Conservation (phyloP, 2,329 filamentous ascomycete genomes). For the Fonsecaea erecta region DNA sequence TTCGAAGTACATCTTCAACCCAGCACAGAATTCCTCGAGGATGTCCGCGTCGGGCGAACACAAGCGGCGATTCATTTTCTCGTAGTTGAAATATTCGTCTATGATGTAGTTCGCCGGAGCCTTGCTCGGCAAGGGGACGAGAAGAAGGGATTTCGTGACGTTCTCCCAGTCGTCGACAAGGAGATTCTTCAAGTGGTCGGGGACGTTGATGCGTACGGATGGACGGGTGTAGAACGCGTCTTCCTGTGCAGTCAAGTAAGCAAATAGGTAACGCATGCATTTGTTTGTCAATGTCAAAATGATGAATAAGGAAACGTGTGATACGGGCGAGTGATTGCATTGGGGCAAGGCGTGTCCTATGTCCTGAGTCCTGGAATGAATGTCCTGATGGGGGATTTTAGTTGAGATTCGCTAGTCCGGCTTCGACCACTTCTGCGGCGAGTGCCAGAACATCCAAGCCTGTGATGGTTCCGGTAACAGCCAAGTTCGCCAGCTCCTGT, state of each 20-base stretch:
- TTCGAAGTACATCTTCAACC: conserved; percentile 92
- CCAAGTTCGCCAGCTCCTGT: conserved; percentile 1
- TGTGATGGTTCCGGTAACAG: not conserved
- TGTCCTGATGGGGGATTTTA: not conserved
- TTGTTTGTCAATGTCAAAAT: conserved; percentile 2
- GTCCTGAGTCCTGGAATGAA: not conserved
- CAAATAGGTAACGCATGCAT: too few relatives aligned
- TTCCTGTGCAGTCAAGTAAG: conserved; percentile 64
- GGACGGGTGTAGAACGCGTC: conserved; percentile 83
- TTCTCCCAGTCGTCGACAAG: conserved; percentile 99
- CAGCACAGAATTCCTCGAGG: conserved; percentile 83
- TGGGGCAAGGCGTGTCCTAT: not conserved
- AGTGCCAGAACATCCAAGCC: conserved; percentile 8
- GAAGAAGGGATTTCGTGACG: conserved; percentile 89
- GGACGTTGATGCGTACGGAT: conserved; percentile 82
- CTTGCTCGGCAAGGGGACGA: conserved; percentile 80
- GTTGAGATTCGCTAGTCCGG: not conserved
- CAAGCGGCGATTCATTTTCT: conserved; percentile 67
- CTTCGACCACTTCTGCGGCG: conserved; percentile 11
- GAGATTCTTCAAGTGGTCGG: conserved; percentile 86
- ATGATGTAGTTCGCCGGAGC: conserved; percentile 78
- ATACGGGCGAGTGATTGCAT: not conserved
- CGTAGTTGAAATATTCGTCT: conserved; percentile 75
- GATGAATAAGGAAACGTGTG: not conserved
- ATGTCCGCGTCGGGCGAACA: conserved; percentile 79